phyloP scores from a whole-genome alignment of 208 protist species.

The Wallacemonas sp. region DNA sequence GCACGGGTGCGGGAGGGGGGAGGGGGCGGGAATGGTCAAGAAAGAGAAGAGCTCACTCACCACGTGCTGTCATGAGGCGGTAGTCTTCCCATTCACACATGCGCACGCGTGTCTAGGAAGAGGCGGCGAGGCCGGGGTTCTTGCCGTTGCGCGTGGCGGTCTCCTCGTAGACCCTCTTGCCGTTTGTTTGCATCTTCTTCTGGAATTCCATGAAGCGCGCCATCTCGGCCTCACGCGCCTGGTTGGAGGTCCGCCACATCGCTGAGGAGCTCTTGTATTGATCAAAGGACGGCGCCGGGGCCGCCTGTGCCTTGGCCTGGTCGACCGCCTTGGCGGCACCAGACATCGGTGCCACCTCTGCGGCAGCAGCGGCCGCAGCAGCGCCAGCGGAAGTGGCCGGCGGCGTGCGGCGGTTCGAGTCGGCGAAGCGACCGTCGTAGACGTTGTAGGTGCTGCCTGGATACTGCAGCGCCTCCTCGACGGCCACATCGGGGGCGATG shows the following conservation, averaged over 20 bases:
- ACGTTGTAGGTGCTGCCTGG: conserved; percentile 83
- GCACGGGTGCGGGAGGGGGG: too few species aligned
- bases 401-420: neutral
- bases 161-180: conserved; percentile 63
- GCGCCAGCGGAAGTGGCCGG: neutral
- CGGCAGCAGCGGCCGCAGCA: neutral
- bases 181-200: conserved; percentile 58
- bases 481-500: conserved; percentile 37
- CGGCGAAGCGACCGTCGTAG: conserved; percentile 31
- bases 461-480: conserved; percentile 61
- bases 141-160: conserved; percentile 30
- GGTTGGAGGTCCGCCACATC: conserved; percentile 86
- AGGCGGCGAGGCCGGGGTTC: neutral
- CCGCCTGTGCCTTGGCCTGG: neutral
- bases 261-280: conserved; percentile 51
- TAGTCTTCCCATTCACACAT: too few species aligned
- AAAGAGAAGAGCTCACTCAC: too few species aligned
- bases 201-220: conserved; percentile 73
- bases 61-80: too few species aligned
- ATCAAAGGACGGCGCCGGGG: conserved; percentile 18
- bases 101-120: too few species aligned
- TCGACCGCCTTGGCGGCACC: neutral
- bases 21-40: too few species aligned
- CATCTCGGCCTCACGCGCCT: conserved; percentile 70
- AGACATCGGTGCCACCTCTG: neutral